A percentile compares a stretch with the other conserved stretches of the same genome.
phyloP scores from a whole-genome alignment of 228 moss, liverwort and hornwort genomes.

The Sphagnum magellanicum region DNA sequence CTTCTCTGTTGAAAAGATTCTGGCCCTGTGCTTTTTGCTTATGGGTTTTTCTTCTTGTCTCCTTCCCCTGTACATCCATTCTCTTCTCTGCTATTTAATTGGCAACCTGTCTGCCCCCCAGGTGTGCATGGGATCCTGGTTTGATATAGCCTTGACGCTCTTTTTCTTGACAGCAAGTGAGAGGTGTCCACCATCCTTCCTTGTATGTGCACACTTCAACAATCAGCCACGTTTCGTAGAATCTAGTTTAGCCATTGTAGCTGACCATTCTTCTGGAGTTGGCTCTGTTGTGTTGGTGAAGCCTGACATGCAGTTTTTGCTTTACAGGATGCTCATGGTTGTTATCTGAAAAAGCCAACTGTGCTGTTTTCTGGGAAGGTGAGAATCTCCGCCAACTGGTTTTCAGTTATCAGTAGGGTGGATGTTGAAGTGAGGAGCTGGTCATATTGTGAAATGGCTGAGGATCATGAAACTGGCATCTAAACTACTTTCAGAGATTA shows the following conservation, averaged over 20 bases:
- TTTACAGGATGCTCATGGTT: constrained; percentile 9
- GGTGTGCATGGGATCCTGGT: constrained; percentile 15
- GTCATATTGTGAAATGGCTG: too few species aligned
- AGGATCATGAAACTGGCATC: too few species aligned
- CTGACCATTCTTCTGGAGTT: background rate
- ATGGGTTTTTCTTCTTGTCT: background rate
- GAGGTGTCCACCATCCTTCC: background rate
- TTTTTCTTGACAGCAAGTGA: constrained; percentile 1
- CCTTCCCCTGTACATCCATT: background rate
- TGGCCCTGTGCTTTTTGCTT: too few species aligned
- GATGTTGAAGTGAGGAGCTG: too few species aligned
- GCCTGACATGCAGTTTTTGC: background rate
- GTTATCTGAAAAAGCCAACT: constrained; percentile 1
- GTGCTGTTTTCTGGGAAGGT: background rate
- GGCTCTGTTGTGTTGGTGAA: background rate
- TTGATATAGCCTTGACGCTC: constrained; percentile 4
- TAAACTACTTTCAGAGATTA: too few species aligned
- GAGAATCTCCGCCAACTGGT: background rate
- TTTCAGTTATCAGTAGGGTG: background rate
- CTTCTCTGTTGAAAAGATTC: background rate
- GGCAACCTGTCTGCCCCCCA: background rate
- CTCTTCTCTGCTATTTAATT: background rate
- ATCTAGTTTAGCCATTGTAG: too few species aligned
- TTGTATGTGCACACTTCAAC: background rate
- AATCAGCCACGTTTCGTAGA: background rate